A percentile compares a stretch with the other conserved stretches of the same genome.
phyloP scores from a whole-genome alignment of 169 alveolate genomes.

The Eimeria necatrix region DNA sequence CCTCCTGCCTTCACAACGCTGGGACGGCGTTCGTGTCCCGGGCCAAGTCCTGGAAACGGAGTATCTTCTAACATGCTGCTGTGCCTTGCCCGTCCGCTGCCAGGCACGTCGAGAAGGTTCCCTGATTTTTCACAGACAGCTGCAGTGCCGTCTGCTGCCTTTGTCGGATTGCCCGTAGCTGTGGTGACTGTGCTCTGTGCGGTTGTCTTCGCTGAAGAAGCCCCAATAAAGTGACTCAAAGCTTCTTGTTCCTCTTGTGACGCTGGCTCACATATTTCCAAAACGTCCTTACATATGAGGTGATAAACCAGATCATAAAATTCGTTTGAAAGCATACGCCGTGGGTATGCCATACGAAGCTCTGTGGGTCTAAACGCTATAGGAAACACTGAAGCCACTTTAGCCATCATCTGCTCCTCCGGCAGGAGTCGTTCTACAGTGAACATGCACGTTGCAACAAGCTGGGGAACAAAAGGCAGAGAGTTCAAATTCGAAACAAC shows the following conservation, averaged over 20 bases:
- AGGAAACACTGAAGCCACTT: constrained; percentile 87
- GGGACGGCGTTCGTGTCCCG: constrained; percentile 82
- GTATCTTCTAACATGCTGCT: constrained; percentile 57
- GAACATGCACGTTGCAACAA: constrained; percentile 86
- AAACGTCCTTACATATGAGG: constrained; percentile 81
- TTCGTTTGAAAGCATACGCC: constrained; percentile 76
- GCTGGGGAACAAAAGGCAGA: constrained; percentile 84
- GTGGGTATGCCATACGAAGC: constrained; percentile 80
- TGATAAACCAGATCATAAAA: constrained; percentile 76
- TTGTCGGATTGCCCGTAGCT: constrained; percentile 7
- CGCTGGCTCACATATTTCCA: constrained; percentile 85
- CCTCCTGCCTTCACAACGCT: constrained; percentile 81
- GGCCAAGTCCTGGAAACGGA: constrained; percentile 81
- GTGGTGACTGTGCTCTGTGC: constrained; percentile 23
- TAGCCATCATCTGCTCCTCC: constrained; percentile 89
- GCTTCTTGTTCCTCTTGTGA: constrained; percentile 82
- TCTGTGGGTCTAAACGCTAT: constrained; percentile 84
- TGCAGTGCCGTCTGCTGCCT: constrained; percentile 8
- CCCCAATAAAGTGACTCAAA: constrained; percentile 80
- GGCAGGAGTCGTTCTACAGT: constrained; percentile 87
- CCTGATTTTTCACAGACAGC: background rate
- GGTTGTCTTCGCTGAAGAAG: constrained; percentile 33
- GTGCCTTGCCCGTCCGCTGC: constrained; percentile 23
- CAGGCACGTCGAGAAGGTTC: constrained; percentile 25
- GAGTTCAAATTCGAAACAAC: constrained; percentile 82